phyloP scores from a whole-genome alignment of 176 grass and related monocot genomes.

The Stipa capillata region DNA sequence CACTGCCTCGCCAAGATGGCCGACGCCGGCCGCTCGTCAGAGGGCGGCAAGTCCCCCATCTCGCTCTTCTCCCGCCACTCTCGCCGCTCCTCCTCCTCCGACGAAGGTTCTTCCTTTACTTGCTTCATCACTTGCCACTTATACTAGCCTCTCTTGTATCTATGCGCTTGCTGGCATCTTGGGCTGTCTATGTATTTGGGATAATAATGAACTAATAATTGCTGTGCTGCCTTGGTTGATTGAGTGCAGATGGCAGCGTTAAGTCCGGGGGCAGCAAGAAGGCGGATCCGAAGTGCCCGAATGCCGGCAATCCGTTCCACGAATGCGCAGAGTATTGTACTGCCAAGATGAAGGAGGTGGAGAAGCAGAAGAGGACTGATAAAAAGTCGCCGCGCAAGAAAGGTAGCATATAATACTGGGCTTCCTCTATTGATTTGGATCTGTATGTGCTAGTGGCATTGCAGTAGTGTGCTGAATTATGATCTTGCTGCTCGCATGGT shows the following conservation, averaged over 20 bases:
- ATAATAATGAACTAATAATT: no score
- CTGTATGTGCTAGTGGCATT: background rate
- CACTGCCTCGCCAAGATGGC: slow-evolving; percentile 50
- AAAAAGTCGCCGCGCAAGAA: slow-evolving; percentile 13
- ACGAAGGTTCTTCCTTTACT: slow-evolving; percentile 31
- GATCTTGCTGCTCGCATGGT: background rate
- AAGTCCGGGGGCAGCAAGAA: slow-evolving; percentile 31
- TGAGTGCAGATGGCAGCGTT: slow-evolving; percentile 20
- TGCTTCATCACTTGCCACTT: background rate
- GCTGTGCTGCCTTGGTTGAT: background rate
- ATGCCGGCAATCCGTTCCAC: slow-evolving; percentile 66
- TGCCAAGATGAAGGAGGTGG: slow-evolving; percentile 31
- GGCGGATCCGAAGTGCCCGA: slow-evolving; percentile 47
- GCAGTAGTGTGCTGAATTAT: background rate
- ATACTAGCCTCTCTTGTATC: background rate
- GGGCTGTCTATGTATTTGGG: no score
- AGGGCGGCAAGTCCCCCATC: slow-evolving; percentile 34
- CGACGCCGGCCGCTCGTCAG: slow-evolving; percentile 19
- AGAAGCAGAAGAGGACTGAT: slow-evolving; percentile 8
- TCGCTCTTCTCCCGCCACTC: slow-evolving; percentile 54
- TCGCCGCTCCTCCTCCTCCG: slow-evolving; percentile 42
- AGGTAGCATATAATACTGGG: background rate
- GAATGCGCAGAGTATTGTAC: slow-evolving; percentile 54
- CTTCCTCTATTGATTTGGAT: background rate
- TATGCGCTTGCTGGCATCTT: background rate